Evolutionary conservation across 768 basidiomycete genomes (phyloP).

Genomic region (Hortiboletus campestris): DNA sequence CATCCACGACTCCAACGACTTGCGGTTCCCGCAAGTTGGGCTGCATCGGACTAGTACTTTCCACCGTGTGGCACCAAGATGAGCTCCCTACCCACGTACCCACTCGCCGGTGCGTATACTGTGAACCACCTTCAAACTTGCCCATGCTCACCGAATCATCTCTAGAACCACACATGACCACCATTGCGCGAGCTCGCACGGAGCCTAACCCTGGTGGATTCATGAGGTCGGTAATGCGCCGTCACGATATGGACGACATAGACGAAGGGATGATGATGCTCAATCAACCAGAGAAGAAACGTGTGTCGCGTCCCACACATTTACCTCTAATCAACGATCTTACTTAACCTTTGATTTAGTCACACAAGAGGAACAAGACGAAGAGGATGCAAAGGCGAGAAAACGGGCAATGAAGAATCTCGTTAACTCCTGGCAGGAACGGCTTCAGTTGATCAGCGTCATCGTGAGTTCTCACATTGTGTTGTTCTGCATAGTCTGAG

Average conservation of each 20-base stretch:
- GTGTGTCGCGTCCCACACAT: conserved; percentile 10
- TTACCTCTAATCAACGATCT: background rate
- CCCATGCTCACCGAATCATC: background rate
- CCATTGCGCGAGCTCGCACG: conserved; percentile 13
- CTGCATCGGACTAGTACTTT: background rate
- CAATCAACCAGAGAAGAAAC: conserved; percentile 11
- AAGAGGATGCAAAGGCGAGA: conserved; percentile 44
- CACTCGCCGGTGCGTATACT: conserved; percentile 4
- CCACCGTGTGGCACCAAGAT: conserved; percentile 3
- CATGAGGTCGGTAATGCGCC: conserved; percentile 21
- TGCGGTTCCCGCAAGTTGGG: conserved; percentile 1
- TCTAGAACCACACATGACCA: conserved; percentile 14
- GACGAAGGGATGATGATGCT: conserved; percentile 15
- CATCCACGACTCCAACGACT: conserved; percentile 4
- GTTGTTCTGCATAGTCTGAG: background rate
- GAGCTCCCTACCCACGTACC: conserved; percentile 9
- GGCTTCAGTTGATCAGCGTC: conserved; percentile 58
- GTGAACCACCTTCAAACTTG: background rate
- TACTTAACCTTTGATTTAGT: conserved; percentile 22
- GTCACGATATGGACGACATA: conserved; percentile 3
- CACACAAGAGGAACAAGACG: conserved; percentile 51
- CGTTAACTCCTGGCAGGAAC: conserved; percentile 61
- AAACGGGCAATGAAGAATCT: conserved; percentile 48
- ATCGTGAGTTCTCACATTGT: conserved; percentile 41
- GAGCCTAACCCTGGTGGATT: conserved; percentile 20